These are phyloP conservation scores for Trypanosoma rangeli DNA, from an alignment of 208 protist genomes.

Conservation along the genomic window DNA sequence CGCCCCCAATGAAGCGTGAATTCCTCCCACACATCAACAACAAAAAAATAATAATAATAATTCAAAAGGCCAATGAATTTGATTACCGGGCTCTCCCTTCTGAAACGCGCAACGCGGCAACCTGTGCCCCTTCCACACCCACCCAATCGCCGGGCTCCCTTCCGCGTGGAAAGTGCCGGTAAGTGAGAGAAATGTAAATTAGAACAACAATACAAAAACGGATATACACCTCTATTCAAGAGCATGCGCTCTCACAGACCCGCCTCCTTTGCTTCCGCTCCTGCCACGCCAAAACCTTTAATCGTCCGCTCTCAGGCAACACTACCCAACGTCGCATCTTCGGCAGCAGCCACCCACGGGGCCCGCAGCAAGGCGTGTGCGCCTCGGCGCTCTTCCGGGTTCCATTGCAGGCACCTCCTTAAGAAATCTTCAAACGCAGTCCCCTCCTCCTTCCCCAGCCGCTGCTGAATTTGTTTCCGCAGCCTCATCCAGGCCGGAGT, in stretches of 20 bases:
- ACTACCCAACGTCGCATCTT: background rate
- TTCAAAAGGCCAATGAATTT: too few relatives aligned
- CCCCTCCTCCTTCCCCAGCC: slow-evolving; percentile 37
- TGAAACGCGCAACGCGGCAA: background rate
- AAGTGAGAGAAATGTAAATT: too few relatives aligned
- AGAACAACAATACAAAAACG: too few relatives aligned
- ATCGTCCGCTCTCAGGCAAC: background rate
- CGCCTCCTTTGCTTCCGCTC: background rate
- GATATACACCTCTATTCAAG: too few relatives aligned
- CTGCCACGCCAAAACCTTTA: background rate
- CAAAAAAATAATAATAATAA: background rate
- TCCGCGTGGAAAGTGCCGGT: too few relatives aligned
- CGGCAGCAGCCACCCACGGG: slow-evolving; percentile 34
- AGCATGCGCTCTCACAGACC: background rate
- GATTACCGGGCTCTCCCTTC: background rate
- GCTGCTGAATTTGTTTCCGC: slow-evolving; percentile 28
- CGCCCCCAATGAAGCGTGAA: background rate
- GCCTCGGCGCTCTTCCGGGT: slow-evolving; percentile 37
- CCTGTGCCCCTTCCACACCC: too few relatives aligned
- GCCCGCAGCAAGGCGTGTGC: slow-evolving; percentile 38
- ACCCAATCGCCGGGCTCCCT: too few relatives aligned
- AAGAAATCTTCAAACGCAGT: slow-evolving; percentile 44
- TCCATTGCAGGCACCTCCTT: slow-evolving; percentile 52
- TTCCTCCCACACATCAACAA: background rate
- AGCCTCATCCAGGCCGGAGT: slow-evolving; percentile 45